Base-by-base conservation (phyloP, 768 basidiomycete genomes). In the Boletus speciosus region DNA sequence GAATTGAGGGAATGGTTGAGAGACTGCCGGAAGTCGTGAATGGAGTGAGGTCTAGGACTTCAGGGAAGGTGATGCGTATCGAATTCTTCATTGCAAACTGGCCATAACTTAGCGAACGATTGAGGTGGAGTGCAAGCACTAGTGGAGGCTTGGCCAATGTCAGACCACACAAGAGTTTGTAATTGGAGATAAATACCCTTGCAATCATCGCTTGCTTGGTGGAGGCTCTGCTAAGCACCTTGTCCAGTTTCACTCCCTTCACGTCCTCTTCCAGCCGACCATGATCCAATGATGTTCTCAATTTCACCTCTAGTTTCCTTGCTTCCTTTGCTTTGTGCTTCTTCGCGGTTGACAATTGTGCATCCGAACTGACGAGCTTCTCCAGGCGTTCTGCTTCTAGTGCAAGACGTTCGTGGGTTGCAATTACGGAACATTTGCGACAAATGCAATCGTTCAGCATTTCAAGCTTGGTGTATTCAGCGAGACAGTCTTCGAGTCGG, bases 151-250 rank as follows among this genome's bases (percentile, higher is more conserved):
- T 66, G 27, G 47, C 29, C 25, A 52, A 32, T 16, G 57, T 72
- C 55, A 67, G 69, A 50, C 35, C 31, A 36, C 7, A 51, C 29
- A 42, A 46, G 37, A 15, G 4, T 47, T 39, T n/a, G 53, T 15
- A 53, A 37, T 23, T 16, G 14, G 51, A 35, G 41, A 19, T 34
- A 9, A 35, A 25, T 31, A 90, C 92, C 68, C 93, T 76, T 29
- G 93, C 93, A 56, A 93, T 80, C 86, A 95, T 93, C n/a, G 88
- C 86, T 67, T 91, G 90, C 69, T 93, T 93, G 19, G 89, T 93
- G 6, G 88, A 91, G 19, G 85, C 82, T 49, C 78, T 77, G 60
- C 88, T 87, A 43, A 83, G 71, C 1, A 89, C 85, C 65, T 83
- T 86, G 71, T 94, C 91, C 60, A 95, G 74, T 61, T 82, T 82